A percentile compares a stretch with the other conserved stretches of the same genome.
Evolutionary conservation across 192 early-diverging fungal genomes (phyloP).

Genomic region (Backusella liffmaniae): DNA sequence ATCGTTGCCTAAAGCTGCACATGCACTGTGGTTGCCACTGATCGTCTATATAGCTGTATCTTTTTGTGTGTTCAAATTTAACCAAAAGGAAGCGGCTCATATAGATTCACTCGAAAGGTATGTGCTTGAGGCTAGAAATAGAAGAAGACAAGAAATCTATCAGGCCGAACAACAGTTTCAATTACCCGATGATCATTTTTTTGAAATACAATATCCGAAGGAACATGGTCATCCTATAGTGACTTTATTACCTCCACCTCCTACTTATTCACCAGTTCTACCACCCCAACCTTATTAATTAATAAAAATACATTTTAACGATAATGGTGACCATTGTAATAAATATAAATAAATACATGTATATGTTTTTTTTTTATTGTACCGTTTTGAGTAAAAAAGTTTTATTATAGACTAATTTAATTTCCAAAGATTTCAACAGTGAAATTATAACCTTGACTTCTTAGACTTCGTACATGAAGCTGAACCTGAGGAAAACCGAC

Average conservation of each 20-base stretch:
- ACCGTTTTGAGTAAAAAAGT: neutral
- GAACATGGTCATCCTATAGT: slow-evolving; percentile 17
- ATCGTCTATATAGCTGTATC: neutral
- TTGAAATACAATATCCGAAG: slow-evolving; percentile 10
- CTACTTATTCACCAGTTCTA: slow-evolving; percentile 4
- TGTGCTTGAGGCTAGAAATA: neutral
- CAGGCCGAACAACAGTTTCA: neutral
- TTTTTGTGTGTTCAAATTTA: neutral
- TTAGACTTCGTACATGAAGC: neutral
- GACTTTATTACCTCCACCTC: slow-evolving; percentile 18
- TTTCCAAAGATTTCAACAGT: neutral
- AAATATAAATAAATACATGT: neutral
- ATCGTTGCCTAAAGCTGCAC: neutral
- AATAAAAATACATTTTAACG: neutral
- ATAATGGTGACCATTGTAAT: neutral
- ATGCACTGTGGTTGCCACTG: slow-evolving; percentile 12
- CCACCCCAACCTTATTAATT: neutral
- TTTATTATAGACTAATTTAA: neutral
- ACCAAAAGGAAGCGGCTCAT: neutral
- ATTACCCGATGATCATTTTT: slow-evolving; percentile 13
- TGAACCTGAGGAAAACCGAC: neutral
- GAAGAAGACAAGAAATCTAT: neutral
- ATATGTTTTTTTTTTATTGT: neutral
- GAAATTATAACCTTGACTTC: neutral
- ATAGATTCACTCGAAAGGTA: neutral